A percentile compares a stretch with the other conserved stretches of the same genome.
Conservation (phyloP, 805 yeast species). For the Myxozyma udenii region DNA sequence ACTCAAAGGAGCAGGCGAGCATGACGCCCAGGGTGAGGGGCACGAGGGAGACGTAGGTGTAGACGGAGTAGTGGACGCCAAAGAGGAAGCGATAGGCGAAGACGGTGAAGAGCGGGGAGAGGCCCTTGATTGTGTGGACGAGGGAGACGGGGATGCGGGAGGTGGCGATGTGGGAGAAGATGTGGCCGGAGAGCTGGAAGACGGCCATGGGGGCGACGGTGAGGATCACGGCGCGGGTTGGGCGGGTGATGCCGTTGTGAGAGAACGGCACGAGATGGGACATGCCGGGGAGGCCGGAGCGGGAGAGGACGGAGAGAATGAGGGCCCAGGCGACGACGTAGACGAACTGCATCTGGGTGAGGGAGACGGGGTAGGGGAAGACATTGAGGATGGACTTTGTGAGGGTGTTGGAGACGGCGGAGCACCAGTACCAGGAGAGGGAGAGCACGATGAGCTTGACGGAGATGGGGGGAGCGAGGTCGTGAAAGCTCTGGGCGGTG, state of each 20-base stretch:
- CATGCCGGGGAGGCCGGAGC: constrained; percentile 38
- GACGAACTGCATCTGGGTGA: constrained; percentile 83
- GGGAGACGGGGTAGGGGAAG: constrained; percentile 78
- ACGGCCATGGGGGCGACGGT: constrained; percentile 92
- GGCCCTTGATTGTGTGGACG: constrained; percentile 90
- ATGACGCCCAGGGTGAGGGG: constrained; percentile 85
- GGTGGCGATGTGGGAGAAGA: constrained; percentile 89
- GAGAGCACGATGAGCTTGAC: constrained; percentile 57
- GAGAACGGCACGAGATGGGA: constrained; percentile 36
- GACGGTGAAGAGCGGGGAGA: constrained; percentile 87
- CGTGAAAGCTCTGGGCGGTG: constrained; percentile 37
- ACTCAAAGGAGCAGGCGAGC: constrained; percentile 50
- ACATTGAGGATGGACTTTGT: constrained; percentile 70
- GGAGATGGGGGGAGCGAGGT: constrained; percentile 44
- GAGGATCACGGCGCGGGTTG: constrained; percentile 50
- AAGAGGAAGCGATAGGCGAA: constrained; percentile 65
- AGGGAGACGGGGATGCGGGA: constrained; percentile 87
- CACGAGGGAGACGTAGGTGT: constrained; percentile 73
- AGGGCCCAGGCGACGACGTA: constrained; percentile 58
- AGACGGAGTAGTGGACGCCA: constrained; percentile 52
- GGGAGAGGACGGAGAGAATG: constrained; percentile 17
- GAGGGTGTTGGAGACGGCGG: constrained; percentile 77
- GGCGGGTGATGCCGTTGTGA: constrained; percentile 38
- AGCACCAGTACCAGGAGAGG: constrained; percentile 70
- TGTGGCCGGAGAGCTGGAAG: constrained; percentile 90